These are phyloP conservation scores for Verticillium longisporum DNA, from an alignment of 2,329 filamentous ascomycete genomes.

Conservation along the genomic window DNA sequence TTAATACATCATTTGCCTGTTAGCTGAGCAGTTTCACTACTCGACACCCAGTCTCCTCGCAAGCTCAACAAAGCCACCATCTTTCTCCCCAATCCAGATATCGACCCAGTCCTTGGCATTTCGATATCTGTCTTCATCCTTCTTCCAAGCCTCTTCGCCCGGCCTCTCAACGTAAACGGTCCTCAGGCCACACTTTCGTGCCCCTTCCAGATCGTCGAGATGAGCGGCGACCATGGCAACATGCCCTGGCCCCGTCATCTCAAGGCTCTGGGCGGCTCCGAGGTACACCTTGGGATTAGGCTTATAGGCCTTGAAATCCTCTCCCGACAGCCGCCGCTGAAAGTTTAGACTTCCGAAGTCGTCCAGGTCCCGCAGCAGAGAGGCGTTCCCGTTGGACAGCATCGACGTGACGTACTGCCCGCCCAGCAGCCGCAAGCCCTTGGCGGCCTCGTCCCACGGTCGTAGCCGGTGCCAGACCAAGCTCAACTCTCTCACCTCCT, in stretches of 20 bases:
- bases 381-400: conserved; percentile 67
- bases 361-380: conserved; percentile 59
- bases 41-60: conserved; percentile 6
- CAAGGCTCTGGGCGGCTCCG: conserved; percentile 56
- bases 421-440: conserved; percentile 49
- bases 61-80: conserved; percentile 23
- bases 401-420: conserved; percentile 53
- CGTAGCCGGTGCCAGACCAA: conserved; percentile 65
- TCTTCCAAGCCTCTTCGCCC: conserved; percentile 56
- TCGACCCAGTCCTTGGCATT: conserved; percentile 39
- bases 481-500: conserved; percentile 61
- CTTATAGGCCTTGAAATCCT: conserved; percentile 71
- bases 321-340: conserved; percentile 54
- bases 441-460: conserved; percentile 60
- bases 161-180: conserved; percentile 69
- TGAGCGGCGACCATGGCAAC: conserved; percentile 77
- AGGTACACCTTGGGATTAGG: conserved; percentile 61
- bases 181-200: conserved; percentile 55
- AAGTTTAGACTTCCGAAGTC: conserved; percentile 55
- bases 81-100: conserved; percentile 26
- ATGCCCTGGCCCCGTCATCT: conserved; percentile 44
- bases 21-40: background rate
- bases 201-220: conserved; percentile 60
- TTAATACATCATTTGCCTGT: background rate
- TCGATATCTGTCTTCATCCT: conserved; percentile 42